phyloP scores from a whole-genome alignment of 495 filamentous ascomycete genomes.

The Daldinia grandis region DNA sequence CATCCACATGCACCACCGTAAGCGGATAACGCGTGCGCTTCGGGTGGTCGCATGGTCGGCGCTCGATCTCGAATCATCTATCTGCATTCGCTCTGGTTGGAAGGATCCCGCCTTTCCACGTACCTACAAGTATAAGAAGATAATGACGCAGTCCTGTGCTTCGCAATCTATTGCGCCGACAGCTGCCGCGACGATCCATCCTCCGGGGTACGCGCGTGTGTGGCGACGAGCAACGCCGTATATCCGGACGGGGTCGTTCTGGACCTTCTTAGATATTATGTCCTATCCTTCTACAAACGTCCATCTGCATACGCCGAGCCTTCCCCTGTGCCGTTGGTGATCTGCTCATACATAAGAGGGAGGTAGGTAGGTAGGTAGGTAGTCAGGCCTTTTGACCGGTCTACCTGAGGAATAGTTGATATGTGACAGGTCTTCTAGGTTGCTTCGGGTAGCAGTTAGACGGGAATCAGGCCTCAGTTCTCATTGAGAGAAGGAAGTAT shows the following conservation, averaged over 20 bases:
- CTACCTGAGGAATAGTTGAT: constrained; percentile 29
- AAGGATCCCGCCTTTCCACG: constrained; percentile 4
- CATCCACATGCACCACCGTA: constrained; percentile 38
- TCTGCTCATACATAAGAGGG: constrained; percentile 13
- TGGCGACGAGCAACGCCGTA: constrained; percentile 12
- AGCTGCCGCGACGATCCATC: constrained; percentile 14
- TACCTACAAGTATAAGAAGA: constrained; percentile 20
- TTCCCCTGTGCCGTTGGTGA: constrained; percentile 12
- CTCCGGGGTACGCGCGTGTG: constrained; percentile 13
- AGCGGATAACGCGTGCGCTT: constrained; percentile 32
- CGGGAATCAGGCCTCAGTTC: background rate
- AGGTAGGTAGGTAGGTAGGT: too few species aligned
- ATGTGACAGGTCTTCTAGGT: constrained; percentile 36
- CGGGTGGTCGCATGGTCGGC: constrained; percentile 37
- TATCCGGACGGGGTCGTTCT: constrained; percentile 19
- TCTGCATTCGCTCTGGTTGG: constrained; percentile 20
- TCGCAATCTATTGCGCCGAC: constrained; percentile 28
- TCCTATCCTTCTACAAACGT: constrained; percentile 15
- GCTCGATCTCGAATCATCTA: constrained; percentile 39
- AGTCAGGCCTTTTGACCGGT: constrained; percentile 28
- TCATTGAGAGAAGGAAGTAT: constrained; percentile 5
- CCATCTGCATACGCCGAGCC: constrained; percentile 26
- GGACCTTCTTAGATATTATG: constrained; percentile 17
- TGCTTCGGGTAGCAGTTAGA: constrained; percentile 14
- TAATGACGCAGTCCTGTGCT: constrained; percentile 25